Evolutionary conservation across 169 alveolate genomes (phyloP).

Genomic region (Eimeria necatrix): DNA sequence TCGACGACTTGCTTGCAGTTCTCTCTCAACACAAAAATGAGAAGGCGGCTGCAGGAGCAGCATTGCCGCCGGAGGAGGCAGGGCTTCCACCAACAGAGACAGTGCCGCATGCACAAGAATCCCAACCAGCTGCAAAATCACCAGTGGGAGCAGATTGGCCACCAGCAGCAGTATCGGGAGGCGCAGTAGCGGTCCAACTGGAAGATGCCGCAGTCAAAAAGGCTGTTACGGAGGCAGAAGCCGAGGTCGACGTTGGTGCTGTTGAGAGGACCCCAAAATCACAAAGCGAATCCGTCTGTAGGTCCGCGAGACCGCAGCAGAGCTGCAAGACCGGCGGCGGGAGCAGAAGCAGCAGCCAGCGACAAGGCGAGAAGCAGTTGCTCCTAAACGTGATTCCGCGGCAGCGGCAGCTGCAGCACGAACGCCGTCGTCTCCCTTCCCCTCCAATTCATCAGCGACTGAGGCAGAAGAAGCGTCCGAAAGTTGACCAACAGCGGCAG

Average conservation of each 20-base stretch:
- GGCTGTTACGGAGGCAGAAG: neutral
- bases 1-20: constrained; percentile 66
- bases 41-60: neutral
- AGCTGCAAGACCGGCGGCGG: neutral
- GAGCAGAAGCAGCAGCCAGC: constrained; percentile 22
- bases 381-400: neutral
- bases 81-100: neutral
- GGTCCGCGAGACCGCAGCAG: constrained; percentile 3
- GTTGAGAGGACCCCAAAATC: neutral
- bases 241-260: neutral
- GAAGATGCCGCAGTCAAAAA: no score
- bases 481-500: constrained; percentile 28
- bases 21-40: constrained; percentile 50
- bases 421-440: constrained; percentile 46
- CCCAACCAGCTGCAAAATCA: neutral
- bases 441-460: constrained; percentile 74
- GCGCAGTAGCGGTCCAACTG: neutral
- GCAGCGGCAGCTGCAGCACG: constrained; percentile 22
- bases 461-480: constrained; percentile 51
- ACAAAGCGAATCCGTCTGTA: neutral
- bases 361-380: neutral
- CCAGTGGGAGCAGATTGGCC: neutral
- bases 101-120: constrained; percentile 1
- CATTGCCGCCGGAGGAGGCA: constrained; percentile 5
- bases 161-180: neutral